A percentile compares a stretch with the other conserved stretches of the same genome.
phyloP scores from a whole-genome alignment of 129 eudicot genomes.

The Helichrysum umbraculigerum region DNA sequence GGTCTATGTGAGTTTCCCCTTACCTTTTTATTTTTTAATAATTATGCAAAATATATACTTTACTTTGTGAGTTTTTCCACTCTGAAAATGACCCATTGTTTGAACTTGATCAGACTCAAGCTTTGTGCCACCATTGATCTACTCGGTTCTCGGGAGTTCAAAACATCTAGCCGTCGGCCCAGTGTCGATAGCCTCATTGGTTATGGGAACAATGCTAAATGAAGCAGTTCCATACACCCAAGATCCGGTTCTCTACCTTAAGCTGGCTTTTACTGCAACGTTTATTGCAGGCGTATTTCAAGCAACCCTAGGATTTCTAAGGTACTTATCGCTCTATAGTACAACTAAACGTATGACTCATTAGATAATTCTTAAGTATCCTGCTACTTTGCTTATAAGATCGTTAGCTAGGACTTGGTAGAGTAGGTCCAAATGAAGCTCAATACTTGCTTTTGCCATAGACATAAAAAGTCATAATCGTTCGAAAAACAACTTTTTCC shows the following conservation, averaged over 20 bases:
- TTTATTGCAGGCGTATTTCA: constrained; percentile 96
- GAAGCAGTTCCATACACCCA: constrained; percentile 64
- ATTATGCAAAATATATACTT: not conserved
- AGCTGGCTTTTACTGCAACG: constrained; percentile 90
- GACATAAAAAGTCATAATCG: not conserved
- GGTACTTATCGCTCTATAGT: constrained; percentile 39
- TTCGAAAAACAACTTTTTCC: not conserved
- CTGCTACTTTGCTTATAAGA: not conserved
- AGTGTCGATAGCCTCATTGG: constrained; percentile 94
- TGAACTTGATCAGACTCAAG: constrained; percentile 68
- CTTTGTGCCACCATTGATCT: constrained; percentile 95
- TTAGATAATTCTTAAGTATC: not conserved
- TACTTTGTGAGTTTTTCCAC: not conserved
- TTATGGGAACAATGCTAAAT: constrained; percentile 96
- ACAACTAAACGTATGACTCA: not conserved
- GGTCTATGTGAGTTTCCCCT: constrained; percentile 75
- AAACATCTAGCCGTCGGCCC: constrained; percentile 96
- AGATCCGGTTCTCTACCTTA: constrained; percentile 69
- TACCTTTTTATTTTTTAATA: not conserved
- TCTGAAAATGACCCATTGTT: not conserved
- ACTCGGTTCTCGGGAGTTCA: constrained; percentile 93
- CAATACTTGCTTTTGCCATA: not conserved
- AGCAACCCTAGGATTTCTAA: constrained; percentile 81
- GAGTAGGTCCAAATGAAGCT: not conserved
- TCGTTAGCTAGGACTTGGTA: not conserved